These are phyloP conservation scores for Aspergillus clavatus DNA, from an alignment of 2,329 filamentous ascomycete species.

Conservation along the genomic window DNA sequence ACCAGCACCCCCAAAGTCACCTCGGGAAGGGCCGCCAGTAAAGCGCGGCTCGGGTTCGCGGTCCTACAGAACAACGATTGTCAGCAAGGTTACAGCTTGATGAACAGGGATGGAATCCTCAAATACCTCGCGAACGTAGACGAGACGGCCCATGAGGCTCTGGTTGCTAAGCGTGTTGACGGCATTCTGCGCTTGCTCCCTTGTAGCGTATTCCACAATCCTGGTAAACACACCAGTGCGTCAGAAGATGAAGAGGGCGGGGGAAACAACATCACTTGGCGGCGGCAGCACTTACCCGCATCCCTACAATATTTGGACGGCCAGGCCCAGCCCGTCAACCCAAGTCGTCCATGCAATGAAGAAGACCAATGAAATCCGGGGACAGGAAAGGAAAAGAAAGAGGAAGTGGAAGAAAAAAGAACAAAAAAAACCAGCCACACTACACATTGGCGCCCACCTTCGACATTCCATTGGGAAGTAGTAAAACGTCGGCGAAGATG, in stretches of 20 bases:
- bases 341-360: slow-evolving; percentile 81
- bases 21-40: slow-evolving; percentile 66
- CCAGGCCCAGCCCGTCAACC: slow-evolving; percentile 98
- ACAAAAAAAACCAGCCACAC: slow-evolving; percentile 73
- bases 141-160: slow-evolving; percentile 95
- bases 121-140: slow-evolving; percentile 92
- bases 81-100: slow-evolving; percentile 3
- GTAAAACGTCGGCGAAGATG: slow-evolving; percentile 97
- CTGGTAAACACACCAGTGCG: slow-evolving; percentile 45
- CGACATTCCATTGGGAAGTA: slow-evolving; percentile 99
- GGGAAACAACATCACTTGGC: no score
- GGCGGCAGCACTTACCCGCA: slow-evolving; percentile 98
- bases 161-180: slow-evolving; percentile 98
- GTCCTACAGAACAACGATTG: slow-evolving; percentile 56
- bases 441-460: slow-evolving; percentile 97
- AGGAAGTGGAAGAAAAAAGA: slow-evolving; percentile 58
- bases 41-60: slow-evolving; percentile 97
- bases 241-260: slow-evolving; percentile 5
- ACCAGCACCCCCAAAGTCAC: slow-evolving; percentile 54
- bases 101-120: neutral
- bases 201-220: slow-evolving; percentile 99
- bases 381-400: slow-evolving; percentile 57
- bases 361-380: slow-evolving; percentile 56
- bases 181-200: slow-evolving; percentile 97
- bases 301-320: slow-evolving; percentile 92